Base-by-base conservation (phyloP, 176 grass and related monocot species). In the Olyra latifolia region DNA sequence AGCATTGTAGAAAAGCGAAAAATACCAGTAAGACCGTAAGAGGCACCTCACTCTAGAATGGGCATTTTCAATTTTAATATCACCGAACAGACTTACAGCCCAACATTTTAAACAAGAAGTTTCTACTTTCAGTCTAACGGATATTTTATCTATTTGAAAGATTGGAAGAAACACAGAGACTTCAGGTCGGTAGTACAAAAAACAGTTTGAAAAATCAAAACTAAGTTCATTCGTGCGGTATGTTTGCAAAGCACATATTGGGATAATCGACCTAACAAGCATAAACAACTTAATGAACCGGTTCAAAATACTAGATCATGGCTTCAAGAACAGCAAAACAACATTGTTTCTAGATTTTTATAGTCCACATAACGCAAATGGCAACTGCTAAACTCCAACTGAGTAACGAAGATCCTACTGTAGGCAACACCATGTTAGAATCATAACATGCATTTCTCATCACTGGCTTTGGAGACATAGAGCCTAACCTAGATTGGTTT, bases 401-500 rank as follows among this genome's bases (percentile, higher is more conserved):
- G 11, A 52, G 20, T 56, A 43, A 45, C 50, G 17, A 69, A 24
- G 64, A 11, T 12, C 25, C 3, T 65, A 27, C 74, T 32, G 20
- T 28, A 14, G 59, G 16, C 20, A 85, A 64, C 3, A 20, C 8
- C 8, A n/a, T 4, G 56, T 68, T 78, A 78, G 56, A 65, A 81
- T 29, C 12, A 82, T 54, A 62, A 29, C 55, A 69, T 76, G 62
- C 24, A 81, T 81, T 17, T 67, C 44, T 59, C 12, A 46, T 24
- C 62, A 58, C 15, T 59, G 22, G 10, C 41, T 10, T 56, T 70
- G 29, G 23, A 70, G 62, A 38, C 64, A 62, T 43, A 23, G 19
- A n/a, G n/a, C n/a, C n/a, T n/a, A n/a, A n/a, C n/a, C n/a, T 62
- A 25, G 10, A 42, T 27, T 14, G 45, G 52, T 62, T 55, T 15